phyloP scores from a whole-genome alignment of 1,284 basidiomycete genomes.

The Malassezia furfur region DNA sequence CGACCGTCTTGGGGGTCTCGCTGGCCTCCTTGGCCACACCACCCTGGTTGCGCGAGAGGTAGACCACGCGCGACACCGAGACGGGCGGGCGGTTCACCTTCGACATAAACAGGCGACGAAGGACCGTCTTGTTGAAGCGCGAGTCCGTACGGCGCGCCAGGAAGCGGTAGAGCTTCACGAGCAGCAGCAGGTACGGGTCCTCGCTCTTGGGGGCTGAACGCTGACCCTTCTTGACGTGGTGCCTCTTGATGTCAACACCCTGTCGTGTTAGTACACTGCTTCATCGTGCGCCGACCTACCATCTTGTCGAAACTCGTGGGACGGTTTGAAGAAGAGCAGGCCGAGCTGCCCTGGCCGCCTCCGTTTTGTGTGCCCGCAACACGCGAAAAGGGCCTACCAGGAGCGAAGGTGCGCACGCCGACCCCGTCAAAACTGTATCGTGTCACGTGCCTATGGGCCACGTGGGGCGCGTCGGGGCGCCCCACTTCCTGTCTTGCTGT shows the following conservation, averaged over 20 bases:
- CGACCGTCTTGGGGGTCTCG: constrained; percentile 63
- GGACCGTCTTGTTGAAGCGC: constrained; percentile 93
- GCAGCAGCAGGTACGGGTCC: constrained; percentile 95
- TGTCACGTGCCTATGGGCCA: constrained; percentile 8
- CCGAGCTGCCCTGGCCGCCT: not conserved
- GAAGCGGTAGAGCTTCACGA: constrained; percentile 99
- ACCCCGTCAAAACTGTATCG: constrained; percentile 11
- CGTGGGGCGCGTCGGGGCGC: not conserved
- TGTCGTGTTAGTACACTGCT: constrained; percentile 44
- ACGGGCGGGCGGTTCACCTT: constrained; percentile 95
- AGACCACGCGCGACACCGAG: constrained; percentile 53
- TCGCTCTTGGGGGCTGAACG: constrained; percentile 93
- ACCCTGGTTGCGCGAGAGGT: constrained; percentile 45
- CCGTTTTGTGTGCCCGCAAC: constrained; percentile 1
- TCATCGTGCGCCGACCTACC: constrained; percentile 6
- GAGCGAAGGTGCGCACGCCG: not conserved
- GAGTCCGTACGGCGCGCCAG: constrained; percentile 92
- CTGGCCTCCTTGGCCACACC: constrained; percentile 45
- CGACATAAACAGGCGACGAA: constrained; percentile 91
- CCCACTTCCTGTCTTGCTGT: not conserved
- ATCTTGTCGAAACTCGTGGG: constrained; percentile 18
- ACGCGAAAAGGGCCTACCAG: not conserved
- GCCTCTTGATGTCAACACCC: constrained; percentile 95
- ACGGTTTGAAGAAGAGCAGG: constrained; percentile 13
- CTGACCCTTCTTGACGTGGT: constrained; percentile 98